A percentile compares a stretch with the other conserved stretches of the same genome.
Evolutionary conservation across 2,329 filamentous ascomycete species (phyloP).

Genomic region (Davidsoniella virescens): DNA sequence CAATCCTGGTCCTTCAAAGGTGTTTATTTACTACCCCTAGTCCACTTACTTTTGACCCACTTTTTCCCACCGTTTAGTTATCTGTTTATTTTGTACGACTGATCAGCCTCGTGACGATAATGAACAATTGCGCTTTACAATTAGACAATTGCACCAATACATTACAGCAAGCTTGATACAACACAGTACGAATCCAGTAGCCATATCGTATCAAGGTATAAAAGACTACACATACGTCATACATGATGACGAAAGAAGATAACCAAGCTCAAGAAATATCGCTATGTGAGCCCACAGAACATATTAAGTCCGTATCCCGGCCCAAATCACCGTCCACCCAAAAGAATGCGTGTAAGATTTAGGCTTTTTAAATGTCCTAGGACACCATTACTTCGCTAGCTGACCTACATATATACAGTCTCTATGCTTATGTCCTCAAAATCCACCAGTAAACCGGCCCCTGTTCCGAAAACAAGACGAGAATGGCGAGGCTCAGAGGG

Average conservation of each 20-base stretch:
- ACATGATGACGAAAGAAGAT: too few species aligned
- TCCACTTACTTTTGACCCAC: not conserved
- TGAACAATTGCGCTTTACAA: not conserved
- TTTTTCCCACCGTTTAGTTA: not conserved
- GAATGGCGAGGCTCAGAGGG: slow-evolving; percentile 34
- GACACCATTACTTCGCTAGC: not conserved
- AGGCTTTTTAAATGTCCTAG: not conserved
- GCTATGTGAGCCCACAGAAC: not conserved
- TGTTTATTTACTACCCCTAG: not conserved
- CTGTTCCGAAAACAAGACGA: slow-evolving; percentile 14
- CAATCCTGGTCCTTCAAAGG: not conserved
- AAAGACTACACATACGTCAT: too few species aligned
- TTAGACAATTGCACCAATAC: not conserved
- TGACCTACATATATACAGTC: not conserved
- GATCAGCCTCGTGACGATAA: slow-evolving; percentile 3
- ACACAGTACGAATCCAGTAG: not conserved
- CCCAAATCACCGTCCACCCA: not conserved
- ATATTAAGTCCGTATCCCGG: not conserved
- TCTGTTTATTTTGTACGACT: not conserved
- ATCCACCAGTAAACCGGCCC: not conserved
- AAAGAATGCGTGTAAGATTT: slow-evolving; percentile 2
- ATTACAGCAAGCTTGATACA: not conserved
- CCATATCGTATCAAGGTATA: not conserved
- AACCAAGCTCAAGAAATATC: not conserved
- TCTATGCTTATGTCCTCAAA: not conserved